Percentiles rank a stretch among this genome's conserved stretches.
These are phyloP conservation scores for Trichophyton rubrum DNA, from an alignment of 2,329 filamentous ascomycete species.

Conservation along the genomic window DNA sequence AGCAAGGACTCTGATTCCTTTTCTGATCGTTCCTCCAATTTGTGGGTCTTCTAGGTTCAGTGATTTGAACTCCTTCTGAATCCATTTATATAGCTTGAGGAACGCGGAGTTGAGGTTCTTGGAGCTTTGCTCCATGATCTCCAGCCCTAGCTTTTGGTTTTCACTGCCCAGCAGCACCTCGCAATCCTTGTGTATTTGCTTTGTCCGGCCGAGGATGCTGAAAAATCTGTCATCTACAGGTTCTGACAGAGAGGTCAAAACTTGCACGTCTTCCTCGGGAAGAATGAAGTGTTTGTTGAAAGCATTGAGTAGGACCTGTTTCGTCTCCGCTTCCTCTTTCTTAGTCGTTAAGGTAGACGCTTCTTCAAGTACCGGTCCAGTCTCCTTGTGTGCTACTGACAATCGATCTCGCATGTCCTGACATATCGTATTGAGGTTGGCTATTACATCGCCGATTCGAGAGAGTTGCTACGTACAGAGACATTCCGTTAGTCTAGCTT, in stretches of 20 bases:
- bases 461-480: constrained; percentile 56
- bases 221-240: constrained; percentile 83
- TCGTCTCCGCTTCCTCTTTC: constrained; percentile 61
- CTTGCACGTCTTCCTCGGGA: constrained; percentile 64
- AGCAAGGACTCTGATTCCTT: constrained; percentile 72
- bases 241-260: constrained; percentile 64
- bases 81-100: constrained; percentile 92
- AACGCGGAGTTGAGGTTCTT: constrained; percentile 79
- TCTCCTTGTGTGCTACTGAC: constrained; percentile 60
- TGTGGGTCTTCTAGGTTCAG: constrained; percentile 90
- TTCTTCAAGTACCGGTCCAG: constrained; percentile 62
- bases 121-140: constrained; percentile 83
- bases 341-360: constrained; percentile 60
- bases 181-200: constrained; percentile 78
- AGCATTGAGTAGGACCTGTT: constrained; percentile 62
- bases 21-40: constrained; percentile 71
- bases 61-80: constrained; percentile 83
- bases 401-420: constrained; percentile 70
- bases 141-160: constrained; percentile 73
- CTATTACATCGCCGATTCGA: constrained; percentile 67
- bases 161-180: constrained; percentile 81
- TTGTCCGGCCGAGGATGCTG: constrained; percentile 59
- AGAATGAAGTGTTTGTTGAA: constrained; percentile 77
- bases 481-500: background rate
- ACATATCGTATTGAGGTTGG: constrained; percentile 66